Evolutionary conservation across 2,329 filamentous ascomycete genomes (phyloP), one percentile per base, ranked within the genome.

Genomic region (Fusarium oligoseptatum): DNA sequence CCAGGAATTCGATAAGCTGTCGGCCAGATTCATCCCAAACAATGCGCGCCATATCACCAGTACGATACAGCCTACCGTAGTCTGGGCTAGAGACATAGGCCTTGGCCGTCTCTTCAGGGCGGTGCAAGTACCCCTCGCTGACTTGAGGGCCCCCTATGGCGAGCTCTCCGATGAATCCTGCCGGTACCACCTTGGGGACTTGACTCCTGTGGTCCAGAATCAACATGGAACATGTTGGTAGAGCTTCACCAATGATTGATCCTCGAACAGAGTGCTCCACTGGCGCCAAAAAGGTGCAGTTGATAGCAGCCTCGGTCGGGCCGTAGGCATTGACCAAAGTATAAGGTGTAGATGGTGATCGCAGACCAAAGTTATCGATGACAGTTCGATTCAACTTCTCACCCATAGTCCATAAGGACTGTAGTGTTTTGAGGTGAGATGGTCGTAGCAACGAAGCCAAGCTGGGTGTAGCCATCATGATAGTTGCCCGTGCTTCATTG

Each of bases 121-220:
- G 85, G 65, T 91, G 89, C 45, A 95, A 84, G 77, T 95, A 96
- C 4, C 93, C 93, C 48, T 88, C 88, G 60, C 73, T 74, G 9
- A 97, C 89, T 82, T 97, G 94, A 64, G 93, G 89, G 10, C 94
- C 94, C 22, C 93, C 93, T 80, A 96, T 95, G 77, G 92, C 95
- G 7, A 96, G 85, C 81, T 97, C 94, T 9, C 94, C 94, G 27
- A 93, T 83, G 37, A 89, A 91, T 10, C 94, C 94, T n/a, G 88
- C 81, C 0, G 93, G 93, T 1, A 94, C 83, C 4, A 90, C 78
- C 0, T 86, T 80, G 24, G 90, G 45, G 2, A 34, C 48, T 43
- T 56, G 45, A 5, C 61, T 64, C 17, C 27, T 56, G n/a, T 64
- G 61, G 15, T 64, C 61, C 12, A 82, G 66, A 24, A 83, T 77